Evolutionary conservation across 2,329 filamentous ascomycete genomes (phyloP), one percentile per base, ranked within the genome.

Genomic region (Ophiostoma sp.): DNA sequence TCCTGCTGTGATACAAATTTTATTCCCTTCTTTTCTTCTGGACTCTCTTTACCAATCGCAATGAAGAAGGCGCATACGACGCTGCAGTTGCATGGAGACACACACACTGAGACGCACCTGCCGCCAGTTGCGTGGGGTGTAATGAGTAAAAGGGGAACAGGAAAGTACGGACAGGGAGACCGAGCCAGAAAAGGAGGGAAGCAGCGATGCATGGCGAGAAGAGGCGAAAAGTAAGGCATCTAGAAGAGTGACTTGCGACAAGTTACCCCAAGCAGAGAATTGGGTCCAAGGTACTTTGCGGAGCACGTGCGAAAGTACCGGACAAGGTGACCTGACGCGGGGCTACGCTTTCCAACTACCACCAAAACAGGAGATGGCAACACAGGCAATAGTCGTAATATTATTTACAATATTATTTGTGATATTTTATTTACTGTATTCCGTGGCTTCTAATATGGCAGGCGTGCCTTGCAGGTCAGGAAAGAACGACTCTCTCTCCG

Each of bases 81-180:
- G 69, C 71, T 71, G 73, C 71, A 73, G 68, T 39, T 71, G 59
- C 71, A 71, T 50, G 71, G 55, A 42, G 33, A 50, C 59, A 74
- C 42, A 31, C 61, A 69, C 66, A 55, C 45, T 70, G 63, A 64
- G 74, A 69, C 74, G 61, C 66, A 64, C 72, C 72, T 74, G 64
- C 74, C 72, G 72, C 74, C 42, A 52, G 57, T 64, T 73, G 66
- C 74, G 74, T 75, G 72, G 74, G 72, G 70, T 74, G 50, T 17
- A 50, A 57, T 59, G 33, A 31, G 42, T 6, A 45, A 45, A 57
- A 28, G 50, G 59, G 36, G 31, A 64, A 63, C 2, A 22, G 19
- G 57, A 66, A 50, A 28, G 42, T 15, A 11, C n/a, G 55, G n/a
- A 63, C n/a, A 66, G 22, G 12, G 61, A 72, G 48, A 45, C 39